phyloP scores from a whole-genome alignment of 768 basidiomycete species.

The Collybia nuda region DNA sequence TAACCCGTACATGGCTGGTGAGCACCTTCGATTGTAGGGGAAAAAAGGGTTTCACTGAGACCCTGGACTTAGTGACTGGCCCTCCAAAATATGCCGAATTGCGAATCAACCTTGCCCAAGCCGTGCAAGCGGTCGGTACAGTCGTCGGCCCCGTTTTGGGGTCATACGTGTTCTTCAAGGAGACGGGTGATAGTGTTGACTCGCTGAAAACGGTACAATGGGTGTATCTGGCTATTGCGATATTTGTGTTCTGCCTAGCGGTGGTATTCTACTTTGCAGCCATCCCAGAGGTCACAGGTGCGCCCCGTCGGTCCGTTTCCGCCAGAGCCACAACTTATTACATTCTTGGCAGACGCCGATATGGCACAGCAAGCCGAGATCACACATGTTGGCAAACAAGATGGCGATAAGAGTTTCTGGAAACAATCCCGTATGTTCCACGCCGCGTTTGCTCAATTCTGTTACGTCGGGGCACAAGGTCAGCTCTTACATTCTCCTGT shows the following conservation, averaged over 20 bases:
- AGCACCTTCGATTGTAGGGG: not conserved
- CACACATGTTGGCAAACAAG: constrained; percentile 25
- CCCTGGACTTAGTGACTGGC: constrained; percentile 22
- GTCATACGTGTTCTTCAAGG: constrained; percentile 32
- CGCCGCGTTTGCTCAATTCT: constrained; percentile 32
- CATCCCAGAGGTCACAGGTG: constrained; percentile 33
- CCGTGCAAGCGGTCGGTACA: constrained; percentile 30
- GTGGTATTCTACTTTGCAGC: constrained; percentile 30
- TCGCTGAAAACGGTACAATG: constrained; percentile 32
- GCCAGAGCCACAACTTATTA: not conserved
- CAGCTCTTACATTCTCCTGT: not conserved
- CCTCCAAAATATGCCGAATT: constrained; percentile 31
- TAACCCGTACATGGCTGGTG: constrained; percentile 35
- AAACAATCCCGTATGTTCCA: constrained; percentile 28
- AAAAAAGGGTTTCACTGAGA: too few relatives aligned
- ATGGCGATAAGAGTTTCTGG: constrained; percentile 25
- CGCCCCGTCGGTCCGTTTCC: not conserved
- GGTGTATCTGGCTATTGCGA: constrained; percentile 32
- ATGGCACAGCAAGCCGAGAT: constrained; percentile 32
- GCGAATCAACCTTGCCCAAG: constrained; percentile 32
- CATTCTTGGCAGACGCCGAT: constrained; percentile 21
- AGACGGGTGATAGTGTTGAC: constrained; percentile 27
- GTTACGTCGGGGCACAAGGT: constrained; percentile 31
- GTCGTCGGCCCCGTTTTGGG: constrained; percentile 32
- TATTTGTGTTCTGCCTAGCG: constrained; percentile 30